phyloP scores from a whole-genome alignment of 106 monocot genomes.

The Iris macrosiphon region DNA sequence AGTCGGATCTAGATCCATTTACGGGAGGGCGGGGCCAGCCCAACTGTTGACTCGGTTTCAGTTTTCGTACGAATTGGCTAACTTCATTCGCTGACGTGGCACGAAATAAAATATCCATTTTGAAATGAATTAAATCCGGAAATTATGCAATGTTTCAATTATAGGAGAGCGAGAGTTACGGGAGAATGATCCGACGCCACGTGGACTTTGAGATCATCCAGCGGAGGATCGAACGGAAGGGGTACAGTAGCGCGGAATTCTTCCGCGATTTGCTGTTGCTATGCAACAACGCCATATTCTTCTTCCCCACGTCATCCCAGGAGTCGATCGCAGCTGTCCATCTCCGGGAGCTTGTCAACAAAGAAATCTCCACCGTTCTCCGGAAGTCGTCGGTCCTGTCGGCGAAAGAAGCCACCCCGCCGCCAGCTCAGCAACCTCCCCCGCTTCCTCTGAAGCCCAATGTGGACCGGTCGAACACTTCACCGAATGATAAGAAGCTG shows the following conservation, averaged over 20 bases:
- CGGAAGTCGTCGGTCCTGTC: constrained; percentile 1
- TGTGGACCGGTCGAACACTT: not conserved
- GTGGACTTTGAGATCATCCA: constrained; percentile 68
- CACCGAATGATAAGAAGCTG: not conserved
- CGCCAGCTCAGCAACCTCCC: not conserved
- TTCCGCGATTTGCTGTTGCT: constrained; percentile 80
- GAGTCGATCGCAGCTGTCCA: constrained; percentile 44
- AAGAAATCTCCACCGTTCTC: constrained; percentile 13
- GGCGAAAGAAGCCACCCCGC: not conserved
- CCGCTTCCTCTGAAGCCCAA: not conserved
- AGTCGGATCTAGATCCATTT: no score
- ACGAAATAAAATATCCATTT: not conserved
- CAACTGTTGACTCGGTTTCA: no score
- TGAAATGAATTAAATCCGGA: no score
- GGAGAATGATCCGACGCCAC: constrained; percentile 53
- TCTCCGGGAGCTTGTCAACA: constrained; percentile 36
- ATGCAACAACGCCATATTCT: constrained; percentile 75
- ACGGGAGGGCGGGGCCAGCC: no score
- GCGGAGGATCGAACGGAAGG: constrained; percentile 19
- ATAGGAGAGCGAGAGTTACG: constrained; percentile 51
- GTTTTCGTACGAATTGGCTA: not conserved
- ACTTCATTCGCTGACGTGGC: not conserved
- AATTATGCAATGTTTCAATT: not conserved
- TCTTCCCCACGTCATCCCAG: constrained; percentile 48
- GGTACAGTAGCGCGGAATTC: constrained; percentile 31